Evolutionary conservation across 2,329 filamentous ascomycete genomes (phyloP), one percentile per base, ranked within the genome.

Genomic region (Aspergillus flavus): DNA sequence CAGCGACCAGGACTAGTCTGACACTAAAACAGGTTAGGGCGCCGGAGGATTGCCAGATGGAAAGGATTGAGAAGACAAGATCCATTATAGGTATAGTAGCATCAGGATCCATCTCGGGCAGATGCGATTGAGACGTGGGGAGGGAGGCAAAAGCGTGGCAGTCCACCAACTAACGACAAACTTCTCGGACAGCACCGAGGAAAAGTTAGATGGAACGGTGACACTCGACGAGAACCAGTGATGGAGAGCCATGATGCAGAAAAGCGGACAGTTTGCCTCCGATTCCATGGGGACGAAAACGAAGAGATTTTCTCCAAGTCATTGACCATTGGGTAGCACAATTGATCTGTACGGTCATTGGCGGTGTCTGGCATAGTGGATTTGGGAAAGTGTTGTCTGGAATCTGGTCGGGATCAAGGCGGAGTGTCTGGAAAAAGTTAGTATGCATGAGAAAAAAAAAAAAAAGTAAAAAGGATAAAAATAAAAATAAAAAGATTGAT

Each of bases 1-100:
- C 41, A 57, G 23, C 30, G 48, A 39, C 10, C 23, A 58, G 23
- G 28, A 23, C 46, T 55, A 58, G 56, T 34, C 48, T 32, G 55
- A 41, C 61, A 26, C 56, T 62, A 62, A 30, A 39, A 58, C 56
- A n/a, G 45, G 54, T 32, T 45, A 54, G 46, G 46, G 48, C 46
- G 59, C 54, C 48, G 32, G 32, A 30, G 28, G 43, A 30, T 50
- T 45, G 61, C 21, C 64, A 54, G 54, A 56, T 19, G 30, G 28
- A 53, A 34, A 53, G 50, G 30, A 19, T 39, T 55, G 9, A 55
- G 30, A 11, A 53, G 26, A 53, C 30, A 55, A 11, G 32, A 11
- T 39, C 52, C 52, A 55, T 55, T 55, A 55, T 55, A 55, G 52
- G 52, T 36, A 23, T 55, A 55, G 52, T 55, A 39, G n/a, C n/a